Evolutionary conservation across 108 stramenopile genomes (phyloP), one percentile per base, ranked within the genome.

Genomic region (Cyclotella sp.): DNA sequence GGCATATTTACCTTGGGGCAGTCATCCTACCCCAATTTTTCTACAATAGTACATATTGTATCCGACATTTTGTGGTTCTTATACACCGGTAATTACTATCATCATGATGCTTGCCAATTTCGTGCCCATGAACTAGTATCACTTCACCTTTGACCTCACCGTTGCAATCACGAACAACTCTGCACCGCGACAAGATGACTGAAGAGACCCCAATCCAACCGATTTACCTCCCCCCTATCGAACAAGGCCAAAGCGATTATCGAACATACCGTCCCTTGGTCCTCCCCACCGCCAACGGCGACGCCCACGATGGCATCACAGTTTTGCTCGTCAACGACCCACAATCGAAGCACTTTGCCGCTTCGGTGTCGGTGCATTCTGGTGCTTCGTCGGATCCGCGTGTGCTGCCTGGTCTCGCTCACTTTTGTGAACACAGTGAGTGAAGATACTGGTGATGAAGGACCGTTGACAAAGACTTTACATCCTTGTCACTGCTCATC

Each of bases 351-450:
- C 92, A 91, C 54, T 90, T 92, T 40, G 92, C 92, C 9, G 88
- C 89, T 43, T 83, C 93, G 11, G 87, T 88, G 41, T 63, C 70
- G 34, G 92, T 93, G 19, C 55, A 75, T 14, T 84, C 87, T 21
- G 95, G 97, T 43, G 92, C 90, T 0, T 74, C 83, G 0, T 74
- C 88, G 13, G 96, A 97, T 82, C 96, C 96, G 0, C 68, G 89
- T 29, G 63, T 68, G 12, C 27, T 93, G 53, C 87, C 91, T 49
- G 96, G 96, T 47, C 72, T 97, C 12, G 96, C 96, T 5, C 96
- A 97, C 71, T 97, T 97, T 68, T 84, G 81, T 61, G 96, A 97
- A 72, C 96, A 97, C 85, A 94, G 70, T 70, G 70, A 70, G 70
- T 70, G 18, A 49, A 22, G n/a, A n/a, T n/a, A n/a, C n/a, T n/a